phyloP scores from a whole-genome alignment of 192 early-diverging fungal genomes.

The Coemansia sp. region DNA sequence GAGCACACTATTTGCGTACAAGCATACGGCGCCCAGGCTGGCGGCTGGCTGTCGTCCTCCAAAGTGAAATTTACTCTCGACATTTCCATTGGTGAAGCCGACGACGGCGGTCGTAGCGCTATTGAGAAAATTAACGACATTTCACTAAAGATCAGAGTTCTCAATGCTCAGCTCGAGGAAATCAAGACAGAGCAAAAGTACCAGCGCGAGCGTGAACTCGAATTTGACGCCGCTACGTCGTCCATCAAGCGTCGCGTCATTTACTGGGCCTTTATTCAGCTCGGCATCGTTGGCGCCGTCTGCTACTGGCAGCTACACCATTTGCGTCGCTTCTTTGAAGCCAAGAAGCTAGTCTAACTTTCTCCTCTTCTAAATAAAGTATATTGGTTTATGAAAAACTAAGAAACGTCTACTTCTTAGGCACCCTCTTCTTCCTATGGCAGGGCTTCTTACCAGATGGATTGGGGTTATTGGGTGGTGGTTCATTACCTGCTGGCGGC shows the following conservation, averaged over 20 bases:
- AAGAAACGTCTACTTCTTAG: neutral
- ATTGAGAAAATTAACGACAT: conserved; percentile 62
- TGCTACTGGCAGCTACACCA: conserved; percentile 90
- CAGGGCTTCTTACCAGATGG: neutral
- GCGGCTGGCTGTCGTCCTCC: conserved; percentile 69
- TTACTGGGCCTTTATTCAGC: conserved; percentile 85
- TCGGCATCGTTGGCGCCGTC: conserved; percentile 71
- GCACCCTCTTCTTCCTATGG: neutral
- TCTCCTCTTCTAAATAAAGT: neutral
- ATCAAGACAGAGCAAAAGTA: conserved; percentile 88
- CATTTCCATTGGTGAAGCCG: conserved; percentile 66
- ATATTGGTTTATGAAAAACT: neutral
- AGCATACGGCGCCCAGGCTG: conserved; percentile 55
- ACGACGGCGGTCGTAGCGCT: conserved; percentile 52
- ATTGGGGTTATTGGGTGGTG: too few relatives aligned
- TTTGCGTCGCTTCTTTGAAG: conserved; percentile 81
- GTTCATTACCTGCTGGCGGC: neutral
- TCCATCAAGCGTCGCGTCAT: conserved; percentile 81
- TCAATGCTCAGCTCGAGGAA: conserved; percentile 78
- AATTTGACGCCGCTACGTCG: conserved; percentile 88
- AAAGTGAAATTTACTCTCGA: conserved; percentile 58
- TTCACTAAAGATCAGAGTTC: conserved; percentile 69
- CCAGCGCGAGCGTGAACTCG: conserved; percentile 86
- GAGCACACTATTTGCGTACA: conserved; percentile 91
- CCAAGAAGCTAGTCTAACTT: conserved; percentile 84